Base-by-base conservation (phyloP, 495 filamentous ascomycete genomes). In the Penicillium maclennaniae region DNA sequence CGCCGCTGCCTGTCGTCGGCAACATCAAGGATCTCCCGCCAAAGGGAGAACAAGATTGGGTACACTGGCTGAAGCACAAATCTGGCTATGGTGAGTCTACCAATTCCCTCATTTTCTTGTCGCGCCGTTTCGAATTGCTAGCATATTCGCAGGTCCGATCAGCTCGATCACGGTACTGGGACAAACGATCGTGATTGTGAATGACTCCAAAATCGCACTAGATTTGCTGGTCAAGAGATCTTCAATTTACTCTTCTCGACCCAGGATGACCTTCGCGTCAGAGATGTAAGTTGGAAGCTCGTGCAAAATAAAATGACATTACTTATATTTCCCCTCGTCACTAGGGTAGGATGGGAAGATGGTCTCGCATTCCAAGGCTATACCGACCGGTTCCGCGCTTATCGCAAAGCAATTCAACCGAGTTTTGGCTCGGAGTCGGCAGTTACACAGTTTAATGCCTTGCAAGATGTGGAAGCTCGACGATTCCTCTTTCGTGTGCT, bases 51-150 rank as follows among this genome's bases (percentile, higher is more conserved):
- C 63, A 63, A 6, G 78, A 81, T 45, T 71, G 62, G 50, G 48
- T 66, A 19, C 73, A 81, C 49, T 81, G 79, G 79, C 25, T 74
- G 0, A 66, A 74, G 40, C 73, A 78, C 51, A 81, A 80, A 46
- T 68, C 76, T 25, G 43, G 62, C 9, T 81, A 81, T 58, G 78
- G 66, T 65, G 3, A 39, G 37, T 39, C 3, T 53, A n/a, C 28
- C 44, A 23, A 7, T 27, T 1, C 7, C 7, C 4, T 7, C 27
- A 31, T 1, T 31, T 7, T 8, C 23, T 10, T 7, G 4, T 31
- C 6, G 9, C 27, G 1, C 27, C 27, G 10, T 8, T 31, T 31
- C 10, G 27, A 31, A 8, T 39, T 40, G 17, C 49, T 45, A 10
- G 36, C 39, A 43, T 10, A 12, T 1, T 26, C 12, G 17, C 20